phyloP scores from a whole-genome alignment of 2,329 filamentous ascomycete species.

The Colletotrichum endophyticum region DNA sequence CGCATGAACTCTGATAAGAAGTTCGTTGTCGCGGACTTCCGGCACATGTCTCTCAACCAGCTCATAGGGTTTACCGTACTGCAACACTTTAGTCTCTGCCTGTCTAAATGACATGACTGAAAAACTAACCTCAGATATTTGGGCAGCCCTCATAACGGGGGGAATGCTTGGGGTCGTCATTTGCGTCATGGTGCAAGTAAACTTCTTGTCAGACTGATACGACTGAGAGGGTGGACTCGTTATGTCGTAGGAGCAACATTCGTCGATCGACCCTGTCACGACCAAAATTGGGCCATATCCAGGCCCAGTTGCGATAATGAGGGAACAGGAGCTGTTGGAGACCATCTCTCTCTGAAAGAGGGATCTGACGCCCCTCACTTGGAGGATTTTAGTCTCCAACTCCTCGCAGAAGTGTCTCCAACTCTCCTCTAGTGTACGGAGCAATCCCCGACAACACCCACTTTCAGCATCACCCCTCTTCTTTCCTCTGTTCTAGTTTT shows the following conservation, averaged over 20 bases:
- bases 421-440: not conserved
- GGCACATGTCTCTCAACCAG: conserved; percentile 25
- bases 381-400: not conserved
- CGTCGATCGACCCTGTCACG: not conserved
- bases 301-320: not conserved
- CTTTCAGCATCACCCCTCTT: not conserved
- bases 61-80: conserved; percentile 34
- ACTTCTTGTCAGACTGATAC: not conserved
- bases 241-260: not conserved
- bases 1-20: conserved; percentile 36
- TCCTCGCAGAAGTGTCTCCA: not conserved
- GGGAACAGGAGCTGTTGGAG: not conserved
- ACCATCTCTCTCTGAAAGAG: not conserved
- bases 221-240: not conserved
- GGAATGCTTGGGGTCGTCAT: not conserved
- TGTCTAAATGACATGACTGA: no score
- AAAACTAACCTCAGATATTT: conserved; percentile 11
- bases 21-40: conserved; percentile 26
- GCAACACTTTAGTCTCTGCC: not conserved
- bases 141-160: conserved; percentile 22
- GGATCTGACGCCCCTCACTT: not conserved
- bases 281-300: not conserved
- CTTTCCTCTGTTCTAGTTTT: not conserved
- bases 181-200: not conserved
- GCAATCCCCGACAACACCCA: not conserved